Conservation (phyloP, 2,329 filamentous ascomycete genomes). For the Acarospora socialis region DNA sequence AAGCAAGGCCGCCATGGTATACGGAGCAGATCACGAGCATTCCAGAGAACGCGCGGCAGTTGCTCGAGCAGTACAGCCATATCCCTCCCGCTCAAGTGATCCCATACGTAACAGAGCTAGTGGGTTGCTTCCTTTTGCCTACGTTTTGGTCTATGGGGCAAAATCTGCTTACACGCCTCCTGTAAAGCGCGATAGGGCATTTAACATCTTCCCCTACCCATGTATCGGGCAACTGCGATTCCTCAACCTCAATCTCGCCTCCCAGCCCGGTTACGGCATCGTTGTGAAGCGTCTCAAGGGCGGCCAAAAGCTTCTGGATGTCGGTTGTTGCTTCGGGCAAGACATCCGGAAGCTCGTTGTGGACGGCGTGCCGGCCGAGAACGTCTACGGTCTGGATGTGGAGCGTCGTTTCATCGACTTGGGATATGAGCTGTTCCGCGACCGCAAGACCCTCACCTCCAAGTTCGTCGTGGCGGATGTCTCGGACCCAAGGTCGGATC, state of each 20-base stretch:
- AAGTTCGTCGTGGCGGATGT: slow-evolving; percentile 37
- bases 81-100: slow-evolving; percentile 3
- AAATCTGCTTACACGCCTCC: no score
- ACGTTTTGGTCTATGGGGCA: not conserved
- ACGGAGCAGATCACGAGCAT: slow-evolving; percentile 31
- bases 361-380: slow-evolving; percentile 35
- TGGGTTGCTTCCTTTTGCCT: not conserved
- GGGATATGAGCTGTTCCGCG: slow-evolving; percentile 52
- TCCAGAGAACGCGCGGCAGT: not conserved
- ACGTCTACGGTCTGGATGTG: slow-evolving; percentile 38
- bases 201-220: slow-evolving; percentile 3
- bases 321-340: slow-evolving; percentile 40
- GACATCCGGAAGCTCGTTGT: slow-evolving; percentile 35
- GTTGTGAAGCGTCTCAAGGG: not conserved
- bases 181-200: slow-evolving; percentile 7
- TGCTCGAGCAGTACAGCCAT: slow-evolving; percentile 5
- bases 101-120: slow-evolving; percentile 2
- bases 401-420: slow-evolving; percentile 38
- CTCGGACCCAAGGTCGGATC: slow-evolving; percentile 7
- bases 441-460: slow-evolving; percentile 33
- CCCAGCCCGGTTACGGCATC: not conserved
- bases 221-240: slow-evolving; percentile 9
- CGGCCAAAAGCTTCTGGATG: slow-evolving; percentile 19
- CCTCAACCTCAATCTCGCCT: not conserved
- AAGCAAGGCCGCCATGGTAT: slow-evolving; percentile 14